These are phyloP conservation scores for Fibroporia radiculosa DNA, from an alignment of 768 basidiomycete genomes.

Conservation along the genomic window DNA sequence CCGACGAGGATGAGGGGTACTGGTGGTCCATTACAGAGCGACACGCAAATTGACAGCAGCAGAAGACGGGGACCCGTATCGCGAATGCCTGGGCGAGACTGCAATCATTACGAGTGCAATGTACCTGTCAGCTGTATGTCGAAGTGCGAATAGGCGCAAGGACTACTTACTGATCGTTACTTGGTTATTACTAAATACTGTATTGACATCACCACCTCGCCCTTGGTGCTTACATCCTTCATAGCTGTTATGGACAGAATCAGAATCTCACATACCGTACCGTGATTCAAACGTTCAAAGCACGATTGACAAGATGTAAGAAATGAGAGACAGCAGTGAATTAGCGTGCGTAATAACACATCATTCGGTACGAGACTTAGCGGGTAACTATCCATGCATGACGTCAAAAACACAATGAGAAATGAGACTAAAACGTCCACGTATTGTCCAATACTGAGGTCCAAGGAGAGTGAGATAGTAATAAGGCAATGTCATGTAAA, in stretches of 20 bases:
- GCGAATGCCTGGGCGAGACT: not conserved
- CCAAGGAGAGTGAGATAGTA: conserved; percentile 2
- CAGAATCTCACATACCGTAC: too few species aligned
- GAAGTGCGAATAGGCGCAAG: too few species aligned
- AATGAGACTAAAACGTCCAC: conserved; percentile 1
- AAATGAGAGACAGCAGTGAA: too few species aligned
- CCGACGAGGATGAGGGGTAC: conserved; percentile 13
- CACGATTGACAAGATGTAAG: too few species aligned
- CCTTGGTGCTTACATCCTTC: too few species aligned
- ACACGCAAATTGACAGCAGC: conserved; percentile 3
- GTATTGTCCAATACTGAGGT: conserved; percentile 1
- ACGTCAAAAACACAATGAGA: not conserved
- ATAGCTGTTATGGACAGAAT: too few species aligned
- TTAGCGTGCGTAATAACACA: too few species aligned
- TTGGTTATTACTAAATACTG: too few species aligned
- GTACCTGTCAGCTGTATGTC: not conserved
- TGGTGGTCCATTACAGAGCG: conserved; percentile 14
- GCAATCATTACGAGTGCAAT: not conserved
- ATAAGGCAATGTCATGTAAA: not conserved
- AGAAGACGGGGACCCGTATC: not conserved
- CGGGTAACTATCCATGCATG: not conserved
- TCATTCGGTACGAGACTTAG: too few species aligned
- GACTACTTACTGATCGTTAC: too few species aligned
- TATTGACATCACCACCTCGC: too few species aligned
- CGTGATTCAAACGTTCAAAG: too few species aligned